Base-by-base conservation (phyloP, 176 grass and related monocot genomes). In the Poa pratensis region DNA sequence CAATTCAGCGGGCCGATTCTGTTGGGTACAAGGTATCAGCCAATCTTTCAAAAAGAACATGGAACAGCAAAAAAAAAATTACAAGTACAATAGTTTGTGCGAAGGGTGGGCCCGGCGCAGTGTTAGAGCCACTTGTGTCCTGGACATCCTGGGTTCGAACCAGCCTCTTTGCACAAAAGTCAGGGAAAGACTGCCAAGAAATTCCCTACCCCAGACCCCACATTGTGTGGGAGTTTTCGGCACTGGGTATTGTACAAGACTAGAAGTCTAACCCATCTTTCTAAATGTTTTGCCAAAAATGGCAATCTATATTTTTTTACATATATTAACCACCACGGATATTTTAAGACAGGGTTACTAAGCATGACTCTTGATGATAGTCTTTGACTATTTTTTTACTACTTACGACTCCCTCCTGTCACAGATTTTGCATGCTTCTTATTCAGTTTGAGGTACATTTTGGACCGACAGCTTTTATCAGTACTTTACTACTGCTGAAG, bases 1-100 rank as follows among this genome's bases (percentile, higher is more conserved):
- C 87, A 99, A 88, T 90, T 99, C 97, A 46, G 94, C 97, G 19
- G 97, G 94, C 68, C 91, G 94, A 83, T 99, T 99, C 97, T 99
- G 90, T 89, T 89, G 35, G 72, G 74, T 27, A 79, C 85, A 58
- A 58, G 19, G 48, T 20, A 80, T 81, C n/a, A 58, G 17, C 15
- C 27, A 19, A 23, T 61, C 6, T 73, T 84, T 69, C 30, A 32
- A 30, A 42, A 63, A 22, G 54, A 78, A 50, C n/a, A 81, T 32
- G 76, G 11, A 74, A 30, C 22, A 74, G 32, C 5, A 51, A 68
- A 11, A 1, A 66, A 85, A 58, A 30, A 30, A 30, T 30, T 84
- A 23, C 58, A 50, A 46, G 11, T 15, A 69, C 9, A 85, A 45
- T 57, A 64, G 57, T 24, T 22, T 28, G 22, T 30, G 16, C 4